Base-by-base conservation (phyloP, 2,329 filamentous ascomycete genomes). In the Microdochium trichocladiopsis region DNA sequence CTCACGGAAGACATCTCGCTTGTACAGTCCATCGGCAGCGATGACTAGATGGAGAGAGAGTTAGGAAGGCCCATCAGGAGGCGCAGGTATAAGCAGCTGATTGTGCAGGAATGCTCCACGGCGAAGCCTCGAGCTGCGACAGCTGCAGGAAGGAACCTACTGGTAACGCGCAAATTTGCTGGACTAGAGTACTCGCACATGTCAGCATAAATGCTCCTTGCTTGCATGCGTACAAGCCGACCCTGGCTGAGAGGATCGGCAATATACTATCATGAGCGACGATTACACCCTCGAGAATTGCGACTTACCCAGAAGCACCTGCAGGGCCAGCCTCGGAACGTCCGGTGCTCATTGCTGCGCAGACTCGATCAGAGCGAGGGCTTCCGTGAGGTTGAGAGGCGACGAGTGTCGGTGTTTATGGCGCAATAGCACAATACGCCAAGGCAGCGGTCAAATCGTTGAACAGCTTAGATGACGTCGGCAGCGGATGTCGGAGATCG, bases 1-100 rank as follows among this genome's bases (percentile, higher is more conserved):
- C 90, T 64, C 87, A 97, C 94, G 84, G 74, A 99, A 97, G 56
- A 99, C 92, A 89, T 99, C 94, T 73, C 94, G 86, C 79, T 97
- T 99, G 79, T 96, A 97, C 60, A 99, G 80, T 55, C 94, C 94
- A 79, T 99, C 94, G 62, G 94, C 94, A 62, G 94, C 94, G 77
- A 99, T 96, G 75, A 99, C 94, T 97, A 70, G 61, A 62, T 57
- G 49, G 57, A 18, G 21, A 31, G 21, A 23, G 53, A 53, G 66
- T 80, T 63, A 76, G 72, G 61, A 66, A 55, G 50, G 21, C 55
- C 53, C 28, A 8, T 21, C 12, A 5, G 41, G 11, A 4, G 5
- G 16, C 18, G 9, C 6, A 37, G 5, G 14, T 4, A 16, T n/a
- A 37, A 37, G 6, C 5, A 4, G 33, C 6, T n/a, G n/a, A n/a